Conservation (phyloP, 768 basidiomycete genomes). For the Termitomyces eurrhizus region DNA sequence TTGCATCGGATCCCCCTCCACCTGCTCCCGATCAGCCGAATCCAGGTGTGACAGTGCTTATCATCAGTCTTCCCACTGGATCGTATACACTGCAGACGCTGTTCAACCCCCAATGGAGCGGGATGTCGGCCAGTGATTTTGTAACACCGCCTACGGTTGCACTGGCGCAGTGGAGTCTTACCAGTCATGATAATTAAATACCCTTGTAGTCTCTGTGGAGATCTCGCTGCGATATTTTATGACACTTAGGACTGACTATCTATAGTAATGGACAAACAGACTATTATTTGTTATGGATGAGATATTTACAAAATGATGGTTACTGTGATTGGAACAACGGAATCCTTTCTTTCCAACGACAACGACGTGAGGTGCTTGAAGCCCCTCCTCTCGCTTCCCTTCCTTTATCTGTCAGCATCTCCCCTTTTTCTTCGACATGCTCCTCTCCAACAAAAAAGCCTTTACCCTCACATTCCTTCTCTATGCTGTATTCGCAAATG, state of each 20-base stretch:
- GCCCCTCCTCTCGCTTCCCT: constrained; percentile 1
- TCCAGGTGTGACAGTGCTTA: constrained; percentile 73
- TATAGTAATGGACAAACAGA: constrained; percentile 7
- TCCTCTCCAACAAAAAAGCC: constrained; percentile 37
- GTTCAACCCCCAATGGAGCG: constrained; percentile 92
- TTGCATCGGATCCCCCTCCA: constrained; percentile 58
- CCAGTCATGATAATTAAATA: constrained; percentile 63
- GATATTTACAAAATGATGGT: constrained; percentile 12
- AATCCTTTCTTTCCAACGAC: constrained; percentile 10
- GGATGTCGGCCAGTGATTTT: constrained; percentile 52
- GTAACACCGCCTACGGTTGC: constrained; percentile 70
- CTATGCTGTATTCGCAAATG: constrained; percentile 46
- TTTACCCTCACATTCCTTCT: constrained; percentile 63
- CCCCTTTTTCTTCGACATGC: constrained; percentile 36
- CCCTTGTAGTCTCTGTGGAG: constrained; percentile 12
- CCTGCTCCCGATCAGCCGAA: constrained; percentile 68
- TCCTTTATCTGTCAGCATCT: not conserved
- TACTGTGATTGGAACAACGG: constrained; percentile 1
- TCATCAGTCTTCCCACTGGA: constrained; percentile 68
- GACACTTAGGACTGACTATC: not conserved
- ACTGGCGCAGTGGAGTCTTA: constrained; percentile 71
- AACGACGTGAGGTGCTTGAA: constrained; percentile 16
- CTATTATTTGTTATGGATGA: not conserved
- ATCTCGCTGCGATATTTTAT: constrained; percentile 1
- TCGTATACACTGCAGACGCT: constrained; percentile 76